Evolutionary conservation across 2,329 filamentous ascomycete species (phyloP).

Genomic region (Talaromyces albobiverticillius): DNA sequence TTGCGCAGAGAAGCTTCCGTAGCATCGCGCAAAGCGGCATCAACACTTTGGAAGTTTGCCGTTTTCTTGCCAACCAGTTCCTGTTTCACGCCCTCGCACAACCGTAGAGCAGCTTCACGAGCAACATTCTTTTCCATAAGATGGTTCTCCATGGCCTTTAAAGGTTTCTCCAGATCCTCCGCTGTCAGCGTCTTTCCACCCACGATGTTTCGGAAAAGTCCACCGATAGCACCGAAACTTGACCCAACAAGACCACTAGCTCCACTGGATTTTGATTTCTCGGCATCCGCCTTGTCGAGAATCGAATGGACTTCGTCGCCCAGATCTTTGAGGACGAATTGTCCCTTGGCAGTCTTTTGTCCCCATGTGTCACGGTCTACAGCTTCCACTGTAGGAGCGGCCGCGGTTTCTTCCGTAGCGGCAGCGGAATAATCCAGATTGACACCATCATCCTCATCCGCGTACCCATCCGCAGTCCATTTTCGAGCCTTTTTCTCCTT

Average conservation of each 20-base stretch:
- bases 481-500: conserved; percentile 78
- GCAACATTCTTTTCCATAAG: conserved; percentile 94
- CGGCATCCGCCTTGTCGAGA: conserved; percentile 72
- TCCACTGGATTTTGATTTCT: conserved; percentile 47
- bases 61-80: conserved; percentile 91
- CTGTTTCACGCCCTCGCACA: conserved; percentile 87
- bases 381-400: conserved; percentile 63
- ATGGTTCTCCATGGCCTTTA: conserved; percentile 96
- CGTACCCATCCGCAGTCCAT: conserved; percentile 87
- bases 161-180: conserved; percentile 82
- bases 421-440: conserved; percentile 85
- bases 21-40: conserved; percentile 75
- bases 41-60: conserved; percentile 83
- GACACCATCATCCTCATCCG: conserved; percentile 76
- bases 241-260: conserved; percentile 70
- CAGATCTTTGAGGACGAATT: conserved; percentile 90
- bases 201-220: conserved; percentile 90
- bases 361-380: conserved; percentile 83
- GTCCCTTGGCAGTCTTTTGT: conserved; percentile 76
- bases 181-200: conserved; percentile 90
- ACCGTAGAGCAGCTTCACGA: conserved; percentile 82
- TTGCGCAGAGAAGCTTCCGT: conserved; percentile 92
- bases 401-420: conserved; percentile 54
- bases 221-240: conserved; percentile 76
- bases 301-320: conserved; percentile 93